These are phyloP conservation scores for Pichia manshurica DNA, from an alignment of 805 yeast genomes.

Conservation along the genomic window DNA sequence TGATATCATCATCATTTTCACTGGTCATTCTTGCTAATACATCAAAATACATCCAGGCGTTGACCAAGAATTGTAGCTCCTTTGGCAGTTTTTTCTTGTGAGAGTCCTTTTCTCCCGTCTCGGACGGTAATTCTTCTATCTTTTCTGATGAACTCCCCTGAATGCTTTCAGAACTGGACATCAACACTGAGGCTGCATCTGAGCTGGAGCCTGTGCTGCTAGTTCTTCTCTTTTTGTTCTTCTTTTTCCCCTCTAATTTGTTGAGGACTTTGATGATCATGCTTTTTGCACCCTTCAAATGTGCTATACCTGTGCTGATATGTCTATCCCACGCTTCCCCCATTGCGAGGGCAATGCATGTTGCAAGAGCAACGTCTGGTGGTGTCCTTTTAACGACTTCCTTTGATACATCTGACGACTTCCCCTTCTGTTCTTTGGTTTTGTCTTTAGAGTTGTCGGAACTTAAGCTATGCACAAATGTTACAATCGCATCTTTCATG, in stretches of 20 bases:
- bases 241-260: conserved; percentile 17
- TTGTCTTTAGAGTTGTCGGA: background rate
- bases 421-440: background rate
- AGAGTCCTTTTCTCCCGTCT: conserved; percentile 15
- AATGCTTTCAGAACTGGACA: background rate
- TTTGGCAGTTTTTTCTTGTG: conserved; percentile 29
- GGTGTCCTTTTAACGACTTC: conserved; percentile 26
- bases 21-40: conserved; percentile 63
- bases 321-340: conserved; percentile 68
- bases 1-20: conserved; percentile 34
- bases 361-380: conserved; percentile 60
- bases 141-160: background rate
- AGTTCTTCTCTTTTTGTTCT: conserved; percentile 13
- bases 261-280: conserved; percentile 47
- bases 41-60: conserved; percentile 65
- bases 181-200: background rate
- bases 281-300: conserved; percentile 59
- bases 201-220: background rate
- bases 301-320: conserved; percentile 63
- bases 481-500: conserved; percentile 56
- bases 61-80: conserved; percentile 47
- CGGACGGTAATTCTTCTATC: background rate
- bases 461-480: conserved; percentile 51
- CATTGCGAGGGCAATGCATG: conserved; percentile 57
- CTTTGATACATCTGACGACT: background rate